phyloP scores from a whole-genome alignment of 306 rosid species.

The Citrullus colocynthis region DNA sequence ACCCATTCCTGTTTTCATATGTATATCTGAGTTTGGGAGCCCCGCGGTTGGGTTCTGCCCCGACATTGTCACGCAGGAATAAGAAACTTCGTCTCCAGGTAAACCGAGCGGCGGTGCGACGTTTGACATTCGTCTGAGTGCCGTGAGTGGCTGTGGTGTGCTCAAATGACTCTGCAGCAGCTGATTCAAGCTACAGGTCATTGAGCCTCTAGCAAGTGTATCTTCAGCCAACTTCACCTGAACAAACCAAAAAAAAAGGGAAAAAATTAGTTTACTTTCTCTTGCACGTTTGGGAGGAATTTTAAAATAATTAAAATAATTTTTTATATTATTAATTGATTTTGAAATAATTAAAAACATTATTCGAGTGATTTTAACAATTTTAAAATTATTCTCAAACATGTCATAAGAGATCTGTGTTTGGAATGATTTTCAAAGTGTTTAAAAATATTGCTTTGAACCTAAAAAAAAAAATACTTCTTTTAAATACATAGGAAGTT shows the following conservation, averaged over 20 bases:
- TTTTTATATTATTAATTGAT: too few relatives aligned
- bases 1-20: slow-evolving; percentile 26
- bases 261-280: too few relatives aligned
- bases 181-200: slow-evolving; percentile 36
- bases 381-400: too few relatives aligned
- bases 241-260: neutral
- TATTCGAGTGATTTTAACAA: too few relatives aligned
- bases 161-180: slow-evolving; percentile 41
- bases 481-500: neutral
- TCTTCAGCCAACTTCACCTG: slow-evolving; percentile 95
- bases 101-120: slow-evolving; percentile 50
- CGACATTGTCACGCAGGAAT: slow-evolving; percentile 25
- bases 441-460: too few relatives aligned
- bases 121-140: slow-evolving; percentile 24
- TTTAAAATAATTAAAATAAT: too few relatives aligned
- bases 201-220: slow-evolving; percentile 65
- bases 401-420: too few relatives aligned
- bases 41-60: slow-evolving; percentile 23
- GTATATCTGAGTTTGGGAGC: slow-evolving; percentile 13
- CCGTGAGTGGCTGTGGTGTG: slow-evolving; percentile 29
- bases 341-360: too few relatives aligned
- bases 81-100: slow-evolving; percentile 38
- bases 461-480: too few relatives aligned
- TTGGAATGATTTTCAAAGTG: too few relatives aligned
- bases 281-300: too few relatives aligned